A percentile compares a stretch with the other conserved stretches of the same genome.
phyloP scores from a whole-genome alignment of 176 grass and related monocot species.

The Phyllostachys edulis region DNA sequence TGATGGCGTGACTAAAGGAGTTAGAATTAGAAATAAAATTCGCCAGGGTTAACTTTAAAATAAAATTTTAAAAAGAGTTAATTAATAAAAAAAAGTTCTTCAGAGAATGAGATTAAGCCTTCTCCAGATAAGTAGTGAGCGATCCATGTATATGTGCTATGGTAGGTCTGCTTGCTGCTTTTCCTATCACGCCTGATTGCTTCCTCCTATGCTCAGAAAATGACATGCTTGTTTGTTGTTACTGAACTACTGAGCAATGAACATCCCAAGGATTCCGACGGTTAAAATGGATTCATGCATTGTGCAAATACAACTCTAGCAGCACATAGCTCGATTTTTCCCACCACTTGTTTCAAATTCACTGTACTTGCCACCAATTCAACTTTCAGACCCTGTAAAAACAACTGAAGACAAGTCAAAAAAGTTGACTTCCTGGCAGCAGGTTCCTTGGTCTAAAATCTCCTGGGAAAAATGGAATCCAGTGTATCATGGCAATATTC shows the following conservation, averaged over 20 bases:
- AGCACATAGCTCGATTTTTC: not conserved
- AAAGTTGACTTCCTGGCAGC: conserved; percentile 29
- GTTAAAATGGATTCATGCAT: conserved; percentile 27
- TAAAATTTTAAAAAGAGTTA: too few species aligned
- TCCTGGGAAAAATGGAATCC: not conserved
- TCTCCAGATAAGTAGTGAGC: conserved; percentile 7
- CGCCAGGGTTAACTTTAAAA: too few species aligned
- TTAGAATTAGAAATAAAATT: too few species aligned
- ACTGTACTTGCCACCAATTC: conserved; percentile 9
- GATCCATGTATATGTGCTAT: conserved; percentile 18
- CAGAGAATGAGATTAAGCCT: conserved; percentile 13
- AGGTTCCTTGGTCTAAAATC: conserved; percentile 37
- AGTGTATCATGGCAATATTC: not conserved
- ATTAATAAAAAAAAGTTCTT: too few species aligned
- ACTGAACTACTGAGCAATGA: not conserved
- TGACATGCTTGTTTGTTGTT: conserved; percentile 29
- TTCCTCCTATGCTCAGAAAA: conserved; percentile 19
- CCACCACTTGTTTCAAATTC: conserved; percentile 13
- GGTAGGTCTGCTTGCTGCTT: conserved; percentile 25
- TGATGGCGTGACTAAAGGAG: too few species aligned
- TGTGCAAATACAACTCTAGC: conserved; percentile 1
- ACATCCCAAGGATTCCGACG: not conserved
- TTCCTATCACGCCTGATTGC: conserved; percentile 12
- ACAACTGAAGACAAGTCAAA: conserved; percentile 15
- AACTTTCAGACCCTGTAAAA: conserved; percentile 8